Evolutionary conservation across 371 early-diverging fungal species (phyloP).

Genomic region (Apophysomyces trapeziformis): DNA sequence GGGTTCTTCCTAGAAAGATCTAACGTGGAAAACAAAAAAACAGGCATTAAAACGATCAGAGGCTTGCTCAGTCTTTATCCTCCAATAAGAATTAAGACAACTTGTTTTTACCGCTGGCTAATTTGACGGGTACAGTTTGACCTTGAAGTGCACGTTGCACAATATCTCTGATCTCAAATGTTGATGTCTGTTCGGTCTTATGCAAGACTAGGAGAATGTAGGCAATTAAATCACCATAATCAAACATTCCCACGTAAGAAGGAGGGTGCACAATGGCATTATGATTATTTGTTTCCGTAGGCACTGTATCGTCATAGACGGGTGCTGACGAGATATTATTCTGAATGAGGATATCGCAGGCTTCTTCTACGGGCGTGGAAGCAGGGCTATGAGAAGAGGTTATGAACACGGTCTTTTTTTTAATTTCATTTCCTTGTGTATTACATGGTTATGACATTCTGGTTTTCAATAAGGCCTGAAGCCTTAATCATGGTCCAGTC

Average conservation of each 20-base stretch:
- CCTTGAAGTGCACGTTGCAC: constrained; percentile 58
- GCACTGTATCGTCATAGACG: constrained; percentile 60
- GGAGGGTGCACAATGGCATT: constrained; percentile 29
- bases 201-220: constrained; percentile 47
- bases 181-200: constrained; percentile 23
- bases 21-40: neutral
- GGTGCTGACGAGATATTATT: constrained; percentile 75
- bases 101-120: constrained; percentile 55
- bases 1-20: constrained; percentile 87
- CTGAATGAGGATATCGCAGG: constrained; percentile 46
- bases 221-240: constrained; percentile 76
- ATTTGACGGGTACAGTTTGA: constrained; percentile 66
- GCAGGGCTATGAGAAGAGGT: neutral
- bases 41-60: too few relatives aligned
- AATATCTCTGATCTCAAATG: constrained; percentile 55
- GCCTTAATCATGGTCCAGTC: constrained; percentile 65
- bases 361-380: constrained; percentile 17
- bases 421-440: too few relatives aligned
- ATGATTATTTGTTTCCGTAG: constrained; percentile 3
- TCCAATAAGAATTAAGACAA: too few relatives aligned
- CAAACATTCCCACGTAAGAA: constrained; percentile 85
- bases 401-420: too few relatives aligned
- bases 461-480: constrained; percentile 51
- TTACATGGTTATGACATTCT: constrained; percentile 64
- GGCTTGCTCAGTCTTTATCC: too few relatives aligned